Base-by-base conservation (phyloP, 2,329 filamentous ascomycete genomes). In the Monilinia fructicola region DNA sequence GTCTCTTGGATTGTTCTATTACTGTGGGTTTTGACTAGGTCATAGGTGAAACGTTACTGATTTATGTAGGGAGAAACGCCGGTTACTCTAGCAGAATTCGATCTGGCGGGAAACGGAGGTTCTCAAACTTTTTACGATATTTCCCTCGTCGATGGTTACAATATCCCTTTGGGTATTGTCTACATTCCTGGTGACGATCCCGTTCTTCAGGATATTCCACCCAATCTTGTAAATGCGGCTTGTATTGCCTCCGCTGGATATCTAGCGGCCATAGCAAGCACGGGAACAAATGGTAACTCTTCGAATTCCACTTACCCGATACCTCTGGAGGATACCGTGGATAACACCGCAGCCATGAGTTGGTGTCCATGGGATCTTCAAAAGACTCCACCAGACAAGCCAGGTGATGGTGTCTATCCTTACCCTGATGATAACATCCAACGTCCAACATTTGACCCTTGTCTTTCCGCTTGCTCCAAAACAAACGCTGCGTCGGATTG, bases 361-460 rank as follows among this genome's bases (percentile, higher is more conserved):
- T 96, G 91, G 92, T 96, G 92, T 78, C 92, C 91, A 0, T 93
- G 90, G 89, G 85, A 90, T 70, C 81, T 92, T 54, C 90, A 93
- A 72, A 82, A 86, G 28, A 84, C 84, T 65, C 86, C 86, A 18
- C 91, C 91, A 0, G 80, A 81, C 52, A 88, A 88, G 74, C 90
- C 90, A 14, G 86, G 86, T n/a, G 85, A 90, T 72, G 91, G 90
- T 38, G 83, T 93, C 26, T 93, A 92, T 73, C 88, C 90, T 1
- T 94, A 94, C 74, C 91, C 91, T 10, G 90, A 94, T 75, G 88
- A 90, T 78, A 84, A 85, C 67, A 86, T 93, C 50, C 77, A 87
- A 69, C 84, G 90, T 48, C 90, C 90, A 6, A 78, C 82, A 28
- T 95, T 94, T 78, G 86, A 91, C 66, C 91, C 92, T 2, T 95